Evolutionary conservation across 202 grass and related monocot genomes (phyloP), one percentile per base, ranked within the genome.

Genomic region (Setaria viridis): DNA sequence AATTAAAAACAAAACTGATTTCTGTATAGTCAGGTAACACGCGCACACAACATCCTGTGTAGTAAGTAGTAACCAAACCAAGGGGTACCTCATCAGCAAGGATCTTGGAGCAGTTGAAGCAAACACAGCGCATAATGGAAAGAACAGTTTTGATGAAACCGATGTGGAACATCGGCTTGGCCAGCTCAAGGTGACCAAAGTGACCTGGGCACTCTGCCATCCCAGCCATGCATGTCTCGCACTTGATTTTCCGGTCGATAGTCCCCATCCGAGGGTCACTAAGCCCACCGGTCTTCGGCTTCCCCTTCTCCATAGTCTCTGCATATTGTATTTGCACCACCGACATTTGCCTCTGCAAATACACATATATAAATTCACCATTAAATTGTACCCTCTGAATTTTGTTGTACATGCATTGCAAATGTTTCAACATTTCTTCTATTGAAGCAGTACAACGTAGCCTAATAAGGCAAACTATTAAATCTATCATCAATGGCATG

Each of bases 51-150:
- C 10, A 20, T 45, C 15, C 25, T 41, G 9, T 15, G 46, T 19
- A 55, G 39, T 41, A 41, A 41, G 46, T 19, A 55, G 39, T 41
- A 41, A 41, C 39, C 39, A 76, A 84, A 81, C 32, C 41, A 12
- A 42, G 8, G 17, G 12, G 62, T 87, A 98, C 95, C 95, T 98
- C 93, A 65, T 95, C 93, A 3, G 86, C 93, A 7, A 98, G 93
- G 64, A 98, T 98, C 86, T 95, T 98, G 84, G 95, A 95, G 79
- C 95, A 98, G 82, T 95, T 95, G 91, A 98, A 98, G 89, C 91
- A 95, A 37, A 98, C 95, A 72, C 93, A 98, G 1, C 95, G 94
- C 94, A 97, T 92, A 70, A 97, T 97, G 19, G 89, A 93, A 9
- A 97, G 80, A 35, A 97, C 90, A 41, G 94, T 90, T 83, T 94